Evolutionary conservation across 306 rosid genomes (phyloP).

Genomic region (Lathyrus sativus): DNA sequence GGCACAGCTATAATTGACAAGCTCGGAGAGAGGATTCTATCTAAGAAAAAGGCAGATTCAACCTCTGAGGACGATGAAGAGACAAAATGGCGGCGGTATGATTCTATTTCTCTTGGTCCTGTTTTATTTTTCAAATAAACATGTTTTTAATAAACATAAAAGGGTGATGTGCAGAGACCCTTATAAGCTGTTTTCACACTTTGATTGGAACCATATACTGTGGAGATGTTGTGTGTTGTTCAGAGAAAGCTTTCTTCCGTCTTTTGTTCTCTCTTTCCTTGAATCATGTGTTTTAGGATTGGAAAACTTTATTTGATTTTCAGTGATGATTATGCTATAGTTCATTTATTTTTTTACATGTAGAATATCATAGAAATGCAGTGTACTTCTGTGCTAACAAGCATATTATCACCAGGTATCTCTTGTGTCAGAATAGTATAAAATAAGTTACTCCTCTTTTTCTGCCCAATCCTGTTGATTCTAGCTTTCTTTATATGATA

Average conservation of each 20-base stretch:
- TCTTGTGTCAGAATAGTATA: conserved; percentile 25
- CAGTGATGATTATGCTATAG: neutral
- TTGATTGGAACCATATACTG: conserved; percentile 8
- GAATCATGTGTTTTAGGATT: neutral
- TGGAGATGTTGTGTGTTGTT: conserved; percentile 17
- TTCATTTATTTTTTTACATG: conserved; percentile 6
- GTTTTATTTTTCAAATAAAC: conserved; percentile 28
- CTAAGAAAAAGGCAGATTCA: conserved; percentile 42
- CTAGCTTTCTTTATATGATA: conserved; percentile 16
- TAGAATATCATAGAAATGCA: neutral
- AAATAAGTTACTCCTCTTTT: conserved; percentile 13
- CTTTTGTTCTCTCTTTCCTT: conserved; percentile 12
- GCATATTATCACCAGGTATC: conserved; percentile 9
- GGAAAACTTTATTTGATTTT: conserved; percentile 13
- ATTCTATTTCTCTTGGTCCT: conserved; percentile 26
- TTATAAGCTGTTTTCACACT: conserved; percentile 23
- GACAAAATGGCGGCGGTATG: conserved; percentile 86
- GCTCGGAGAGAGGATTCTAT: conserved; percentile 55
- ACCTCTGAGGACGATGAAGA: conserved; percentile 73
- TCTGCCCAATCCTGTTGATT: conserved; percentile 2
- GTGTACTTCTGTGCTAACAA: conserved; percentile 26
- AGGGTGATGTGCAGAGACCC: conserved; percentile 7
- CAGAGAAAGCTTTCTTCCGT: conserved; percentile 23
- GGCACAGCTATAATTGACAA: conserved; percentile 83
- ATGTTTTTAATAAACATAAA: conserved; percentile 21